Evolutionary conservation across 768 basidiomycete genomes (phyloP).

Genomic region (Rickenella mellea): DNA sequence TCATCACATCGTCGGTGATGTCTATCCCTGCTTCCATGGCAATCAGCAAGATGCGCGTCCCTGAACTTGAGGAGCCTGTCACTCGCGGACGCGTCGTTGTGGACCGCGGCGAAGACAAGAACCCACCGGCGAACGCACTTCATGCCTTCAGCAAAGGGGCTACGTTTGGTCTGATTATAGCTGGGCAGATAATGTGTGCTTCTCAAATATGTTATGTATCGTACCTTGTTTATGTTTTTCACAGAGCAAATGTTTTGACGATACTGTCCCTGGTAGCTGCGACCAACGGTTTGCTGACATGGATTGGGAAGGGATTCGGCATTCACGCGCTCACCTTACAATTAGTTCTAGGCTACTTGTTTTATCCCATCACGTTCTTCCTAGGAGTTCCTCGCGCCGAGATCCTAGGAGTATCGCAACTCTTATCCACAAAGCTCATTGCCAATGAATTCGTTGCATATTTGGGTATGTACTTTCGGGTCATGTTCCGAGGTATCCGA

Average conservation of each 20-base stretch:
- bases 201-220: background rate
- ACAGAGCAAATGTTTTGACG: conserved; percentile 77
- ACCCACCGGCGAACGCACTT: conserved; percentile 64
- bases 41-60: conserved; percentile 80
- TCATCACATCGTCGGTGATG: conserved; percentile 88
- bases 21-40: conserved; percentile 91
- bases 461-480: conserved; percentile 17
- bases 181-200: conserved; percentile 75
- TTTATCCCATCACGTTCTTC: conserved; percentile 84
- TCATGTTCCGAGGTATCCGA: background rate
- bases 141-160: conserved; percentile 88
- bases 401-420: conserved; percentile 69
- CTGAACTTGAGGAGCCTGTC: conserved; percentile 78
- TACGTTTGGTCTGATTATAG: conserved; percentile 75
- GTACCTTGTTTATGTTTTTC: no score
- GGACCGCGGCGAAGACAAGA: conserved; percentile 66
- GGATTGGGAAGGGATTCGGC: conserved; percentile 82
- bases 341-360: conserved; percentile 76
- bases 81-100: conserved; percentile 76
- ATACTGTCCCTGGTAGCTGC: conserved; percentile 74
- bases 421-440: conserved; percentile 83
- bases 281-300: conserved; percentile 80
- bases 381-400: conserved; percentile 71
- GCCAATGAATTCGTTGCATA: conserved; percentile 86
- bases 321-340: conserved; percentile 77